These are phyloP conservation scores for Schizosaccharomyces pombe DNA, from an alignment of 805 yeast genomes.

Conservation along the genomic window DNA sequence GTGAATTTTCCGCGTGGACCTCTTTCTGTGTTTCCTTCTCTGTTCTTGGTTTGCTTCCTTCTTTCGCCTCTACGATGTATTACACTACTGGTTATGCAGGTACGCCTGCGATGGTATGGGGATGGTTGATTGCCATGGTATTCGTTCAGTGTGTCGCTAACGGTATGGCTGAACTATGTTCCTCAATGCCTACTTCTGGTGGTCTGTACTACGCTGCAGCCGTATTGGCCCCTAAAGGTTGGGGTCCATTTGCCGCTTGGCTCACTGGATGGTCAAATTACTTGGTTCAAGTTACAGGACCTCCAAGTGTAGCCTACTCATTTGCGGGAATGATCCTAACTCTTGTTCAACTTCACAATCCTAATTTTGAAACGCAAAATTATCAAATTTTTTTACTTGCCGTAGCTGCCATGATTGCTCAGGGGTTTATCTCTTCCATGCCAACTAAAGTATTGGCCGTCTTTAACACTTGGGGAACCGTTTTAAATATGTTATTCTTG, in stretches of 20 bases:
- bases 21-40: constrained; percentile 52
- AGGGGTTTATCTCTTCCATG: constrained; percentile 26
- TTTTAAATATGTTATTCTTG: constrained; percentile 26
- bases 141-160: constrained; percentile 34
- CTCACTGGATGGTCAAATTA: constrained; percentile 41
- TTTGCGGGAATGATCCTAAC: constrained; percentile 36
- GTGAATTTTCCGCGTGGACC: constrained; percentile 37
- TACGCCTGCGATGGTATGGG: constrained; percentile 40
- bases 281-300: constrained; percentile 38
- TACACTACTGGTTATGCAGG: constrained; percentile 38
- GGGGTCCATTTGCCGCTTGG: constrained; percentile 35
- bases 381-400: constrained; percentile 32
- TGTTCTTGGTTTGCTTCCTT: constrained; percentile 39
- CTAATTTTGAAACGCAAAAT: constrained; percentile 20
- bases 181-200: constrained; percentile 41
- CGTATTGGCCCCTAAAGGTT: constrained; percentile 29
- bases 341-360: constrained; percentile 21
- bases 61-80: constrained; percentile 34
- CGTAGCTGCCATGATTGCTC: constrained; percentile 26
- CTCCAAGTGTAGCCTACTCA: constrained; percentile 36
- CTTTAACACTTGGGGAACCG: constrained; percentile 28
- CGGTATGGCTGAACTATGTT: constrained; percentile 38
- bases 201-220: constrained; percentile 48
- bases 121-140: constrained; percentile 29
- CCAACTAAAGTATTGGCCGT: constrained; percentile 33